Conservation (phyloP, 805 yeast genomes). For the Kodamaea laetipori region DNA sequence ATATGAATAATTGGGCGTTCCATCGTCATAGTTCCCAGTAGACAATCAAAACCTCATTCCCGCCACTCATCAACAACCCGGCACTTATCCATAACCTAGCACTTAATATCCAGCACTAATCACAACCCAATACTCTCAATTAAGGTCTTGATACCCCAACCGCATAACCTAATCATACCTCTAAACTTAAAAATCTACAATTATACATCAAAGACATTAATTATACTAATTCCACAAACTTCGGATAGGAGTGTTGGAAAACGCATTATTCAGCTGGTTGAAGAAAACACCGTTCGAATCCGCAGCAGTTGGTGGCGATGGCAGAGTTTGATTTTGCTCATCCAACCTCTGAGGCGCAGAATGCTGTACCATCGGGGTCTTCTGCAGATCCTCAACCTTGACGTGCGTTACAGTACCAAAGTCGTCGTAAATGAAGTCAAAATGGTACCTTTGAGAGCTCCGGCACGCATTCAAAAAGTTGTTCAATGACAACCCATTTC, state of each 20-base stretch:
- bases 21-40: no score
- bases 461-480: conserved; percentile 32
- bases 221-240: conserved; percentile 7
- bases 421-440: conserved; percentile 49
- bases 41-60: no score
- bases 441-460: conserved; percentile 32
- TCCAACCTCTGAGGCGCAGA: neutral
- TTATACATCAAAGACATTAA: neutral
- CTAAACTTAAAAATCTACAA: no score
- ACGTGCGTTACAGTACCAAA: conserved; percentile 47
- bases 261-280: neutral
- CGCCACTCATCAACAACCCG: no score
- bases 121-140: no score
- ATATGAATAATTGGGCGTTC: no score
- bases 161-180: no score
- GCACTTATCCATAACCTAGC: no score
- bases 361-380: no score
- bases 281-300: neutral
- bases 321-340: neutral
- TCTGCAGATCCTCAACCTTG: conserved; percentile 28
- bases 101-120: no score
- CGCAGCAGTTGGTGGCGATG: neutral
- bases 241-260: neutral
- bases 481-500: conserved; percentile 33
- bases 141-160: no score